Evolutionary conservation across 805 yeast species (phyloP).

Genomic region (Metschnikowia lachancei): DNA sequence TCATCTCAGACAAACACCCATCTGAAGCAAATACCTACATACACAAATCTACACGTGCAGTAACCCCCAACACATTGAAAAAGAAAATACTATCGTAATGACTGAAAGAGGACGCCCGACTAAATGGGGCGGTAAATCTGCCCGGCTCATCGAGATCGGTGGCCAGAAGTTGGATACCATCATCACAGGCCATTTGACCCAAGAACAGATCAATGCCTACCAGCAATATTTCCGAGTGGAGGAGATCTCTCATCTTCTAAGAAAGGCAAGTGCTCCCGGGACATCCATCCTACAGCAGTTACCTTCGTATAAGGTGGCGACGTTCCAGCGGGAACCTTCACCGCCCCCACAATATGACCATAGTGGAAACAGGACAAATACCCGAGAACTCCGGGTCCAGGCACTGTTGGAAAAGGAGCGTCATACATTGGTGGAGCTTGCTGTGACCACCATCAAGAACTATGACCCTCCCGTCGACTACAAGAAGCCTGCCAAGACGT

Average conservation of each 20-base stretch:
- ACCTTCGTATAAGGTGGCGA: conserved; percentile 42
- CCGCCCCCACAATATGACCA: conserved; percentile 92
- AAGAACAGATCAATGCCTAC: conserved; percentile 78
- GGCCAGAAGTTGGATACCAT: conserved; percentile 26
- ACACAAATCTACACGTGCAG: too few species aligned
- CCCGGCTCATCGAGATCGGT: conserved; percentile 17
- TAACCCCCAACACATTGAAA: too few species aligned
- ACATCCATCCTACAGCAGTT: conserved; percentile 44
- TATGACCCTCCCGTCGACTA: conserved; percentile 81
- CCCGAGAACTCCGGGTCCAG: conserved; percentile 64
- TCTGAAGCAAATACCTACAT: too few species aligned
- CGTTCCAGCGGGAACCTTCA: conserved; percentile 62
- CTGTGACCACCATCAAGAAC: conserved; percentile 67
- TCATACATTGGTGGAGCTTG: conserved; percentile 71
- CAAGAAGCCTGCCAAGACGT: conserved; percentile 61
- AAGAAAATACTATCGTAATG: too few species aligned
- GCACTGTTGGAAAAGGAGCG: conserved; percentile 68
- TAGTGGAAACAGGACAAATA: conserved; percentile 79
- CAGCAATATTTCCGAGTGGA: conserved; percentile 69
- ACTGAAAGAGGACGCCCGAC: conserved; percentile 17
- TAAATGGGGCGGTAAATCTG: conserved; percentile 19
- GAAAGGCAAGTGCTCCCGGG: conserved; percentile 27
- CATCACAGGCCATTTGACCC: conserved; percentile 44
- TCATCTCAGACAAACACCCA: too few species aligned
- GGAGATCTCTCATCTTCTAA: conserved; percentile 66